A percentile compares a stretch with the other conserved stretches of the same genome.
Conservation (phyloP, 768 basidiomycete species). For the Kockovaella imperatae region DNA sequence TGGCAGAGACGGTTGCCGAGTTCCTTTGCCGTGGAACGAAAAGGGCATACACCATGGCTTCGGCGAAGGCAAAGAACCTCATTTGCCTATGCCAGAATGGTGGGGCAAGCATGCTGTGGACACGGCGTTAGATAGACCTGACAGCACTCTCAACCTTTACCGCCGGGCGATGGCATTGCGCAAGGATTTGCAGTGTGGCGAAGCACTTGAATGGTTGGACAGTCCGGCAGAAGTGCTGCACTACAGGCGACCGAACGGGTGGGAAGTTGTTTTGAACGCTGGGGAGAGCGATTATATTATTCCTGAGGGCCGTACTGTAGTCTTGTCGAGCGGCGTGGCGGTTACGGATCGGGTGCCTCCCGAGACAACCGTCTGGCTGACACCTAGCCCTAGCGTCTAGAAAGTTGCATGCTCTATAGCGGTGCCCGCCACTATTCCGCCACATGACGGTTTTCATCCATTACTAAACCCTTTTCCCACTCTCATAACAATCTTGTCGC, state of each 20-base stretch:
- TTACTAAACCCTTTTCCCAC: no score
- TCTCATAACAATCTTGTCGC: no score
- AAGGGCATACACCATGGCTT: neutral
- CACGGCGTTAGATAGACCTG: neutral
- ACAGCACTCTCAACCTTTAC: conserved; percentile 4
- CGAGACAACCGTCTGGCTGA: neutral
- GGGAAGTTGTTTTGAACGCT: conserved; percentile 3
- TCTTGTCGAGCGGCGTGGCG: neutral
- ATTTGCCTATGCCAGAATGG: conserved; percentile 4
- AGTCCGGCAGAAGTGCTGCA: neutral
- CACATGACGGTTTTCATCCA: no score
- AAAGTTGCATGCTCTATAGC: no score
- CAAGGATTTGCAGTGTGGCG: conserved; percentile 1
- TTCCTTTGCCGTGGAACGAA: conserved; percentile 6
- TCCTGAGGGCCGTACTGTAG: neutral
- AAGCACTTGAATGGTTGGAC: conserved; percentile 7
- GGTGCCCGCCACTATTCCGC: no score
- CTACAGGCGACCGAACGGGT: conserved; percentile 4
- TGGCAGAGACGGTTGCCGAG: conserved; percentile 11
- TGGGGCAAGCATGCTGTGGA: conserved; percentile 4
- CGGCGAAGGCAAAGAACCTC: neutral
- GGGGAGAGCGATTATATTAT: neutral
- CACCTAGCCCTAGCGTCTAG: no score
- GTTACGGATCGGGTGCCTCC: neutral
- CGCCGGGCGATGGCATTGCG: neutral